These are phyloP conservation scores for Asclepias syriaca DNA, from an alignment of 257 asterid species.

Conservation along the genomic window DNA sequence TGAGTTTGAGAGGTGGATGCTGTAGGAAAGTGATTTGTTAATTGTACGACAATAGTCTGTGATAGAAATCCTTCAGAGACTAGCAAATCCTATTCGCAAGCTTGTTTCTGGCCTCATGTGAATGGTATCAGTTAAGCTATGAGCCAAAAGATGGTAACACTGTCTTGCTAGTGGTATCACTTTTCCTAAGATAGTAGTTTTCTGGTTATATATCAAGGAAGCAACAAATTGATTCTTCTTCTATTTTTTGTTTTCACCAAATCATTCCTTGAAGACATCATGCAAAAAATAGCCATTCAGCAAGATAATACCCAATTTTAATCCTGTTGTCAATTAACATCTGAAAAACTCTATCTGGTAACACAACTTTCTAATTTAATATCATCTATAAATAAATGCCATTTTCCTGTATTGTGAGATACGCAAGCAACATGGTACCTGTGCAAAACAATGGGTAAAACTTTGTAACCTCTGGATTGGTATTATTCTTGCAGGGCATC, in stretches of 20 bases:
- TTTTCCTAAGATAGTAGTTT: not conserved
- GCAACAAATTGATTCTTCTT: not conserved
- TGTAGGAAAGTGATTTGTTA: not conserved
- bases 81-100: too few species aligned
- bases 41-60: not conserved
- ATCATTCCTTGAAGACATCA: not conserved
- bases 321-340: not conserved
- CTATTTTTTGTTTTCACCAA: not conserved
- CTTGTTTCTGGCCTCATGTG: not conserved
- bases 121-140: not conserved
- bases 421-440: not conserved
- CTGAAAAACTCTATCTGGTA: not conserved
- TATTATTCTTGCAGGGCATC: slow-evolving; percentile 48
- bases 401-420: not conserved
- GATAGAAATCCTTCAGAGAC: not conserved
- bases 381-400: not conserved
- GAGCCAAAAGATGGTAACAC: not conserved
- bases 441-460: not conserved
- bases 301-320: not conserved
- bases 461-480: not conserved
- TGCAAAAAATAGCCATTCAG: not conserved
- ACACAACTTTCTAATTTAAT: not conserved
- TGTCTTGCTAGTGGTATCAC: not conserved
- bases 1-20: not conserved
- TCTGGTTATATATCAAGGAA: not conserved